Conservation (phyloP, 495 filamentous ascomycete species). For the Tuber magnatum region DNA sequence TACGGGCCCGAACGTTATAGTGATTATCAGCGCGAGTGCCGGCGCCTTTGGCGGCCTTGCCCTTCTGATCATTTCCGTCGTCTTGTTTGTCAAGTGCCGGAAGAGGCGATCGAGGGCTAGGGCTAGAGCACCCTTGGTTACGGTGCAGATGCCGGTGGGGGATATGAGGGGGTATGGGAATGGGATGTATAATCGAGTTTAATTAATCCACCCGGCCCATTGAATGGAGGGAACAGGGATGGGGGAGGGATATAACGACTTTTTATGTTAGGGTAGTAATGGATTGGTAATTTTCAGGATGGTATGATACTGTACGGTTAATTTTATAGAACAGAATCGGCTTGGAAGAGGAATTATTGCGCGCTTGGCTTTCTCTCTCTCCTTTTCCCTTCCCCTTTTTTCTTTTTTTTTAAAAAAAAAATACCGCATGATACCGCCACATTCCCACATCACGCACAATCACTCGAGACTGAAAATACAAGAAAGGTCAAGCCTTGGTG, state of each 20-base stretch:
- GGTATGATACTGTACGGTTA: not conserved
- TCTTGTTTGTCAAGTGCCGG: constrained; percentile 21
- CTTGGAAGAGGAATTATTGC: not conserved
- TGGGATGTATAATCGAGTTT: constrained; percentile 20
- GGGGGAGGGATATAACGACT: constrained; percentile 4
- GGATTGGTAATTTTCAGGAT: not conserved
- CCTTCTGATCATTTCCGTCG: constrained; percentile 9
- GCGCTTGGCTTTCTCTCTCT: not conserved
- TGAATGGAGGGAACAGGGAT: not conserved
- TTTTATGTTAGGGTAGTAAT: constrained; percentile 6
- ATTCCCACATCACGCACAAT: not conserved
- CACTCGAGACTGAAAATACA: not conserved
- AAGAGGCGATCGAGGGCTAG: constrained; percentile 12
- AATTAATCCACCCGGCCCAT: not conserved
- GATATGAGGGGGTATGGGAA: constrained; percentile 3
- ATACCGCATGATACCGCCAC: not conserved
- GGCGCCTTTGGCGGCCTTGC: constrained; percentile 17
- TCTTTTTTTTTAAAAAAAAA: not conserved
- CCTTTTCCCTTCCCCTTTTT: no score
- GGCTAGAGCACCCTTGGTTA: not conserved
- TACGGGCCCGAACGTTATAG: not conserved
- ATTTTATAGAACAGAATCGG: not conserved
- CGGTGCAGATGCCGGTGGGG: not conserved
- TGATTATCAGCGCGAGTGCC: constrained; percentile 10
- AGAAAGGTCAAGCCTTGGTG: not conserved